Base-by-base conservation (phyloP, 148 eudicot genomes). In the Mesembryanthemum crystallinum region DNA sequence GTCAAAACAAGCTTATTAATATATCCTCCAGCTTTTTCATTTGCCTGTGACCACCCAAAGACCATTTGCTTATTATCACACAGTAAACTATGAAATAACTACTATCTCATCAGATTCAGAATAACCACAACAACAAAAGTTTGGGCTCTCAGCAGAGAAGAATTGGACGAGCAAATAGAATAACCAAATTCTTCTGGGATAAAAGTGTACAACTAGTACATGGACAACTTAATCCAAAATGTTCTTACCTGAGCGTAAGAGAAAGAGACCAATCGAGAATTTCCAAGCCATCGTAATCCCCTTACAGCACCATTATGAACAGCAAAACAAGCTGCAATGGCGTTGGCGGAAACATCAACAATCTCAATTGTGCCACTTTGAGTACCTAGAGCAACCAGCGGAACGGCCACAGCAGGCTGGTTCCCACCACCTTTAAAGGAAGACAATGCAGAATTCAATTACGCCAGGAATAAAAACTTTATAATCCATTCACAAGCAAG, bases 251-350 rank as follows among this genome's bases (percentile, higher is more conserved):
- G 90, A 20, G 86, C 85, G 77, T 90, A 95, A 60, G 99, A 92
- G 82, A 92, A 92, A 21, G 99, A 95, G 17, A 92, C 99, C 64
- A 95, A 76, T 71, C 97, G 92, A 64, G 99, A 89, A 86, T 92
- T 95, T 72, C 99, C 99, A 45, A 95, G 91, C 99, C 99, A 95
- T 67, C 97, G 87, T 86, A 95, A 85, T 73, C 99, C 99, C 86
- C 97, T 83, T 42, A 95, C 92, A 69, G 80, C 84, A 82, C 89
- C 80, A 67, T 76, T 78, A 82, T 95, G 99, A 81, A 87, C 92
- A 76, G 92, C 81, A 80, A 92, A 92, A 75, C 97, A 90, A 5
- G 92, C 81, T 23, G 97, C 89, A 82, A 95, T 83, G 67, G 99
- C 91, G 85, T 87, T 95, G 66, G 99, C 92, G 76, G 94, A 87